Evolutionary conservation across 495 filamentous ascomycete genomes (phyloP), one percentile per base, ranked within the genome.

Genomic region (Bathelium albidoporum): DNA sequence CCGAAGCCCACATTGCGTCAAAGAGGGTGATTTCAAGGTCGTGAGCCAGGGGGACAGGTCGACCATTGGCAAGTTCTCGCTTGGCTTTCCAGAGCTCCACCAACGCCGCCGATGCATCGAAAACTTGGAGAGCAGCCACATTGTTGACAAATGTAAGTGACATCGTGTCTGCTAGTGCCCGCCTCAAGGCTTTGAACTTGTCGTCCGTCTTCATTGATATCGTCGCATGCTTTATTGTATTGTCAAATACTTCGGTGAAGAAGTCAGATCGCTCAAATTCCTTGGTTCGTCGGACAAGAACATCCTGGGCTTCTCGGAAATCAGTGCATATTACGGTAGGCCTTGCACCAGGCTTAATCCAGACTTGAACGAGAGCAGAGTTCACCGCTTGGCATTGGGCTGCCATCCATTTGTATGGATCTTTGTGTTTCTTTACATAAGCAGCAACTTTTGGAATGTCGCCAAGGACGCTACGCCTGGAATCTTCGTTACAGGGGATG

Each of bases 241-340:
- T 26, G 29, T 14, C 34, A 31, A 66, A 64, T 2, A 66, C 18
- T 34, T 66, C 61, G 26, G 52, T 41, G 36, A 66, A 66, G 32
- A 63, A 66, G 34, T 49, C 36, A n/a, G 61, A 66, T 2, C 65
- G 52, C 18, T 66, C 65, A 36, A 66, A 66, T 7, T 66, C 65
- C 20, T 36, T 39, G 1, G 39, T 60, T 20, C 65, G 65, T 28
- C 61, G 20, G 2, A 44, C n/a, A 1, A 66, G 2, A 44, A 66
- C 55, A 29, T 66, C 65, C 20, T 63, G 60, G 16, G 43, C 22
- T 49, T 65, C 63, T 11, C 63, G 24, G 44, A 65, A 65, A 28
- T 65, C 63, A 0, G 59, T 26, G 0, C 26, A 34, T 1, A 65
- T 16, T 16, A 65, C 62, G 4, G 7, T 52, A 20, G 65, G 65